Percentiles rank a stretch among this genome's conserved stretches.
Evolutionary conservation across 2,329 filamentous ascomycete genomes (phyloP).

Genomic region (Cordyceps cateniannulata): DNA sequence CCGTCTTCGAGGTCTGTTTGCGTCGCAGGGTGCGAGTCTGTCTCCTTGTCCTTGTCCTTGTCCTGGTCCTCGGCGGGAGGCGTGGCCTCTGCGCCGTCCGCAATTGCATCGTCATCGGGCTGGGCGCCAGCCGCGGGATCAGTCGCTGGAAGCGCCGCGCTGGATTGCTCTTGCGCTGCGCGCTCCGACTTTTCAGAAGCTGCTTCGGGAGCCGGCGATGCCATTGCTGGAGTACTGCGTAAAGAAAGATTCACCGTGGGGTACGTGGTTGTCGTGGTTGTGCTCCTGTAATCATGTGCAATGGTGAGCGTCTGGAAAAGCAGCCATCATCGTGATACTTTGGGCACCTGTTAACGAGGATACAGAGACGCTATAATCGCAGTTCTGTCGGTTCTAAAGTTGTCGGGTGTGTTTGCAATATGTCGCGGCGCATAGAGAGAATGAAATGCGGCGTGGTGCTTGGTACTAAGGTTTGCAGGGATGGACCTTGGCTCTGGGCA

Average conservation of each 20-base stretch:
- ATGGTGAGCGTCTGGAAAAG: slow-evolving; percentile 31
- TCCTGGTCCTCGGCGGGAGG: neutral
- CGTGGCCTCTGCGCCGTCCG: neutral
- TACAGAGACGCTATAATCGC: neutral
- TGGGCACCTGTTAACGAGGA: slow-evolving; percentile 28
- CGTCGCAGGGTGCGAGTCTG: neutral
- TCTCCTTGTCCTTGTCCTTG: neutral
- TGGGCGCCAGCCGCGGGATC: neutral
- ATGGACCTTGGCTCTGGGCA: neutral
- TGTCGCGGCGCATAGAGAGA: neutral
- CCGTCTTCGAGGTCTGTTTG: slow-evolving; percentile 18
- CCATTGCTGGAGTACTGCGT: neutral
- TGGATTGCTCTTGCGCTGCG: neutral
- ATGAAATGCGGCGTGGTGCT: neutral
- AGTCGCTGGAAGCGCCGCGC: neutral
- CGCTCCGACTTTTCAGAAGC: too few relatives aligned
- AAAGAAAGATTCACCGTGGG: neutral
- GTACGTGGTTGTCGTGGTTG: neutral
- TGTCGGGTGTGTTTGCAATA: neutral
- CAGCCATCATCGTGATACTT: slow-evolving; percentile 28
- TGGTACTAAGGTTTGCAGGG: slow-evolving; percentile 1
- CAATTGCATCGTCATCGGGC: neutral
- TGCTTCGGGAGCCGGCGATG: neutral
- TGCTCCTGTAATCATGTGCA: slow-evolving; percentile 27
- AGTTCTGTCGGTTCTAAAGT: neutral